phyloP scores from a whole-genome alignment of 2,329 filamentous ascomycete species.

The Penicillium sp. region DNA sequence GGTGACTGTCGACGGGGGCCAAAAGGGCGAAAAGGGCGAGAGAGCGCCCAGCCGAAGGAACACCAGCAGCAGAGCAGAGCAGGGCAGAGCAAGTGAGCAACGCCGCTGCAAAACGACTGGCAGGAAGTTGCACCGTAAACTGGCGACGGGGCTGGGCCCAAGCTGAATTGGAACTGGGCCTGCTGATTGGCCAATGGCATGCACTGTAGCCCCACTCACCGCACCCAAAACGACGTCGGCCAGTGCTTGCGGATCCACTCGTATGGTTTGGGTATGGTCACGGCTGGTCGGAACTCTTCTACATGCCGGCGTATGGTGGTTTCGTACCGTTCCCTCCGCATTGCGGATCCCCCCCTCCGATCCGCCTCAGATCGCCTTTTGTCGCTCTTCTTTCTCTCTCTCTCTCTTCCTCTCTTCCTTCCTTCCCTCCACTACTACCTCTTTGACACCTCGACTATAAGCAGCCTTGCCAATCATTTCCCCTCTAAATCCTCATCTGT shows the following conservation, averaged over 20 bases:
- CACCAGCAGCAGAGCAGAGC: background rate
- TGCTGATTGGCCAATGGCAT: constrained; percentile 20
- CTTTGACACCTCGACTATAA: background rate
- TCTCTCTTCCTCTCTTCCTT: constrained; percentile 18
- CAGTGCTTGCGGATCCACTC: background rate
- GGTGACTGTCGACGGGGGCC: too few species aligned
- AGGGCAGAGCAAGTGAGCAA: too few species aligned
- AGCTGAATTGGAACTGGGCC: background rate
- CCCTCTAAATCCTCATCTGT: constrained; percentile 11
- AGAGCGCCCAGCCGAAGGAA: too few species aligned
- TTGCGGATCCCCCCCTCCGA: constrained; percentile 24
- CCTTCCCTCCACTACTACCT: constrained; percentile 1
- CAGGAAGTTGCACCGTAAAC: background rate
- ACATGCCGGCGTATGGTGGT: constrained; percentile 12
- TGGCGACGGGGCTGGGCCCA: background rate
- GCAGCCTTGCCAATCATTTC: constrained; percentile 12
- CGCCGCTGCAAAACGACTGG: background rate
- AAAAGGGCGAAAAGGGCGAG: too few species aligned
- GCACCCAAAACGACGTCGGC: constrained; percentile 17
- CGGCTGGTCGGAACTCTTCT: constrained; percentile 12
- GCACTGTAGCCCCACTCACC: constrained; percentile 10
- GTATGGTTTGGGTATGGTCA: constrained; percentile 16
- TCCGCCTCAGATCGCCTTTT: constrained; percentile 26
- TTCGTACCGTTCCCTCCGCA: constrained; percentile 26
- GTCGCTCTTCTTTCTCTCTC: constrained; percentile 12